A percentile compares a stretch with the other conserved stretches of the same genome.
These are phyloP conservation scores for Colletotrichum simmondsii DNA, from an alignment of 2,329 filamentous ascomycete genomes.

Conservation along the genomic window DNA sequence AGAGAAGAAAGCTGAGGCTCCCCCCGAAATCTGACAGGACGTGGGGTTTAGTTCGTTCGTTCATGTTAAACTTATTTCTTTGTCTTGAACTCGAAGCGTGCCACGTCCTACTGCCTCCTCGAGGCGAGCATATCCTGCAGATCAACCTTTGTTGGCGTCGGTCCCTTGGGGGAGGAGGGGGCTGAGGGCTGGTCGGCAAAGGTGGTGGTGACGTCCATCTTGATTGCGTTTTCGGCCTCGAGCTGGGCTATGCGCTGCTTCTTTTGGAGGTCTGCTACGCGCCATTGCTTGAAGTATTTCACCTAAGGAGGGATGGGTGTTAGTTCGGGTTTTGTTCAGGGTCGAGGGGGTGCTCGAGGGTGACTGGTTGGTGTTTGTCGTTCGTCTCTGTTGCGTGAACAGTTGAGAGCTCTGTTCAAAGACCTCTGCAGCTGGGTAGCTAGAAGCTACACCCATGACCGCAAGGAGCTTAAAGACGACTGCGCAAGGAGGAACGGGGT, in stretches of 20 bases:
- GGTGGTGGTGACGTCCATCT: conserved; percentile 58
- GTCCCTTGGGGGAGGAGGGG: conserved; percentile 31
- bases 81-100: no score
- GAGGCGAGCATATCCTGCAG: conserved; percentile 52
- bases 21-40: not conserved
- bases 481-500: not conserved
- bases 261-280: conserved; percentile 92
- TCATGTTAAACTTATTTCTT: not conserved
- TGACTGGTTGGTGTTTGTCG: not conserved
- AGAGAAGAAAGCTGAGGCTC: not conserved
- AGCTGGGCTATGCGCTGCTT: conserved; percentile 81
- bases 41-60: not conserved
- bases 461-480: conserved; percentile 6
- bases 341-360: no score
- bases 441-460: not conserved
- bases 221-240: conserved; percentile 76
- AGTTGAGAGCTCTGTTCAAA: not conserved
- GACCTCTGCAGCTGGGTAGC: no score
- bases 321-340: not conserved
- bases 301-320: conserved; percentile 63
- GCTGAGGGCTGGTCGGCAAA: conserved; percentile 42
- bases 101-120: conserved; percentile 10
- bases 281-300: conserved; percentile 97
- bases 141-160: conserved; percentile 45
- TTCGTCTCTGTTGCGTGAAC: not conserved